Evolutionary conservation across 371 early-diverging fungal species (phyloP).

Genomic region (Mucor plumbeus): DNA sequence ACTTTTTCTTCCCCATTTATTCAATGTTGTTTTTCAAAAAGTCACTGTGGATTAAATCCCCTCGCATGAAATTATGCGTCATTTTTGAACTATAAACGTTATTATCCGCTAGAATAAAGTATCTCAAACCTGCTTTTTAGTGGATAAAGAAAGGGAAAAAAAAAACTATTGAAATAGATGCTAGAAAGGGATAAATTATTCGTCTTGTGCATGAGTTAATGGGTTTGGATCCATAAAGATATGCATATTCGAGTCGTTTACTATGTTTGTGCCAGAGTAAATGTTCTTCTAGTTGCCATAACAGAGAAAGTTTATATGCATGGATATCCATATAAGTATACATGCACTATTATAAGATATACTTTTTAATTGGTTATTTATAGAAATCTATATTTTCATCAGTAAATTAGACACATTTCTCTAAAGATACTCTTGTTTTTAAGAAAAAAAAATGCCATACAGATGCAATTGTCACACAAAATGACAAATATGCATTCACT

Average conservation of each 20-base stretch:
- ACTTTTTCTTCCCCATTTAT: neutral
- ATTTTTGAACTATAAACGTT: neutral
- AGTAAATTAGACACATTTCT: no score
- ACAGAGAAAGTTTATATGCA: neutral
- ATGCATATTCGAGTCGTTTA: neutral
- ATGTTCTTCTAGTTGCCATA: neutral
- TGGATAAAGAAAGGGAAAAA: neutral
- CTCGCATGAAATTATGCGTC: constrained; percentile 8
- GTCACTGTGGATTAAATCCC: neutral
- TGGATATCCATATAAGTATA: neutral
- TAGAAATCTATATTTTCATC: no score
- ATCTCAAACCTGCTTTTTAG: neutral
- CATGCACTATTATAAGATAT: no score
- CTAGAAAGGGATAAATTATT: neutral
- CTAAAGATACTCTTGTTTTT: no score
- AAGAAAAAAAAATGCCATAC: no score
- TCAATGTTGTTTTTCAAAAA: neutral
- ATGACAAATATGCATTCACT: no score
- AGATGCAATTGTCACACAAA: no score
- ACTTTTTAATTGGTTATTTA: no score
- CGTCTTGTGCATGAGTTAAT: neutral
- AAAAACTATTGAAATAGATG: no score
- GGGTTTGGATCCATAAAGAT: neutral
- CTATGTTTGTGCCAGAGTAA: neutral
- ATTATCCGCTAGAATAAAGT: neutral